Evolutionary conservation across 257 asterid genomes (phyloP).

Genomic region (Petunia secreta): DNA sequence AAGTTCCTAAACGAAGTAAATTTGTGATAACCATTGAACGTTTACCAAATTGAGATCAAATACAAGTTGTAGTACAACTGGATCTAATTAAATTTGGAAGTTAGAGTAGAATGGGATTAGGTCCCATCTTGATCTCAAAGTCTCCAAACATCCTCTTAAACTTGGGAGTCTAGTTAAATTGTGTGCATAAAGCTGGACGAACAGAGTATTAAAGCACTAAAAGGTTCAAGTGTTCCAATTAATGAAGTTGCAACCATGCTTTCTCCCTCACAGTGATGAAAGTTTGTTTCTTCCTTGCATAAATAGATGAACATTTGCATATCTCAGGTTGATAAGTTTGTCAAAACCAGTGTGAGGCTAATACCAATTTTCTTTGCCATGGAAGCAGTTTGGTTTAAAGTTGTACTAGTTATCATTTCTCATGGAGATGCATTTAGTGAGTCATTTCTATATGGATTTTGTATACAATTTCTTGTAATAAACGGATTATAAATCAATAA

Average conservation of each 20-base stretch:
- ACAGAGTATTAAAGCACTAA: neutral
- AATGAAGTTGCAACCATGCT: neutral
- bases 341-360: conserved; percentile 1
- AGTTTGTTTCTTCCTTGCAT: neutral
- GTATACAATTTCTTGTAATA: conserved; percentile 4
- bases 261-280: neutral
- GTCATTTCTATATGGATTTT: neutral
- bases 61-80: neutral
- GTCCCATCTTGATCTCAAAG: neutral
- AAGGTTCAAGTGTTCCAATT: neutral
- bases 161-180: conserved; percentile 10
- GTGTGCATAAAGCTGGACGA: neutral
- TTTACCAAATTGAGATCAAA: conserved; percentile 22
- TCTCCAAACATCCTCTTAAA: neutral
- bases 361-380: conserved; percentile 5
- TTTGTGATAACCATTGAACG: neutral
- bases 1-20: neutral
- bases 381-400: conserved; percentile 14
- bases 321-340: neutral
- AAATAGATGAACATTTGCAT: conserved; percentile 18
- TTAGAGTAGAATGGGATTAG: neutral
- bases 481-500: neutral
- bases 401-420: neutral
- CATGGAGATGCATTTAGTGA: conserved; percentile 22
- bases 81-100: neutral